Conservation (phyloP, 306 rosid genomes). For the Gastrolobium bilobum region DNA sequence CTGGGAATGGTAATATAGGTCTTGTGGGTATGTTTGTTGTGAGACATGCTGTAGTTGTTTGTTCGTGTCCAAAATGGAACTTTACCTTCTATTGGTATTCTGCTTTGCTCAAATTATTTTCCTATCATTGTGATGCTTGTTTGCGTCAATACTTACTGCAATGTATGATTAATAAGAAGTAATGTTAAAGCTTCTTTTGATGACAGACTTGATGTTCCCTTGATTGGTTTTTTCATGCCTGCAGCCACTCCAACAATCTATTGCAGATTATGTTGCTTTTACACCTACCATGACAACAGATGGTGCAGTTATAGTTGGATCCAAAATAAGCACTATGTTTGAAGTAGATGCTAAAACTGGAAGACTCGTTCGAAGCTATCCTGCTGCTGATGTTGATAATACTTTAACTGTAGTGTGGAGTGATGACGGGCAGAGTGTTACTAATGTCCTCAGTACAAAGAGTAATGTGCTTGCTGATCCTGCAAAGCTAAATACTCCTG, state of each 20-base stretch:
- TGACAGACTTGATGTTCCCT: background rate
- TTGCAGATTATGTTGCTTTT: conserved; percentile 46
- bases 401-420: conserved; percentile 26
- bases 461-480: conserved; percentile 53
- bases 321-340: conserved; percentile 64
- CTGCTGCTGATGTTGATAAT: conserved; percentile 34
- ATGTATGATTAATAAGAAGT: background rate
- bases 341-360: conserved; percentile 72
- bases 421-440: conserved; percentile 33
- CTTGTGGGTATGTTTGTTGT: too few species aligned
- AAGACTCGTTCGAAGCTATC: conserved; percentile 49
- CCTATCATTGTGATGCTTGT: background rate
- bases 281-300: conserved; percentile 65
- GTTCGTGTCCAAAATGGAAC: too few species aligned
- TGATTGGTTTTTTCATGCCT: background rate
- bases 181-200: background rate
- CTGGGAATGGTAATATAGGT: too few species aligned
- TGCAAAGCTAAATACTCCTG: conserved; percentile 30
- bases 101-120: too few species aligned
- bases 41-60: too few species aligned
- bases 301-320: conserved; percentile 69
- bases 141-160: background rate
- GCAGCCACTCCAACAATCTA: conserved; percentile 29
- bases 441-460: background rate
- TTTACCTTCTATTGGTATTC: too few species aligned